A percentile compares a stretch with the other conserved stretches of the same genome.
phyloP scores from a whole-genome alignment of 2,329 filamentous ascomycete genomes.

The Aspergillus bombycis region DNA sequence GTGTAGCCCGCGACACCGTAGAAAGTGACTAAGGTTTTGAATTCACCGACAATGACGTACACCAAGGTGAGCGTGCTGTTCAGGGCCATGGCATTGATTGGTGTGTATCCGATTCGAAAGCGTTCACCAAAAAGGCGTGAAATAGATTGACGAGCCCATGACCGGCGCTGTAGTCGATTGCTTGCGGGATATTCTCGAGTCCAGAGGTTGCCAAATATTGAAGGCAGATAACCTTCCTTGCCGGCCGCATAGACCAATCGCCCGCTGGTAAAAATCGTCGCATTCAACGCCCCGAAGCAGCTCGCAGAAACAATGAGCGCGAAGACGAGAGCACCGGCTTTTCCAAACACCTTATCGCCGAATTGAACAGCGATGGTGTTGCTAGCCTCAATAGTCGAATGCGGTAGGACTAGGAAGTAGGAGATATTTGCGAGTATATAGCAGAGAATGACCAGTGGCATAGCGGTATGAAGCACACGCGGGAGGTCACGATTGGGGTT shows the following conservation, averaged over 20 bases:
- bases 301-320: slow-evolving; percentile 87
- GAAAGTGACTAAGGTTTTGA: slow-evolving; percentile 89
- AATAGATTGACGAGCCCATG: slow-evolving; percentile 62
- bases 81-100: slow-evolving; percentile 85
- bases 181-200: slow-evolving; percentile 50
- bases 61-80: slow-evolving; percentile 73
- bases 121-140: slow-evolving; percentile 72
- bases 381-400: slow-evolving; percentile 76
- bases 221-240: slow-evolving; percentile 90
- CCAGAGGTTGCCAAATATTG: slow-evolving; percentile 81
- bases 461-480: slow-evolving; percentile 92
- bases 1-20: slow-evolving; percentile 97
- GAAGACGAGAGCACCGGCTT: slow-evolving; percentile 77
- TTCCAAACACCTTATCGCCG: slow-evolving; percentile 85
- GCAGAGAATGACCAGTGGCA: slow-evolving; percentile 87
- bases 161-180: slow-evolving; percentile 47
- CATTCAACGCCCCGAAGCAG: slow-evolving; percentile 94
- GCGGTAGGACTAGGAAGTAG: slow-evolving; percentile 91
- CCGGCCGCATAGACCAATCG: slow-evolving; percentile 91
- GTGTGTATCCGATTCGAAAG: slow-evolving; percentile 84
- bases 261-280: slow-evolving; percentile 88
- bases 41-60: slow-evolving; percentile 87
- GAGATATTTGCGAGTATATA: slow-evolving; percentile 91
- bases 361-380: slow-evolving; percentile 98
- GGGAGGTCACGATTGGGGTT: slow-evolving; percentile 89